These are phyloP conservation scores for Lolium perenne DNA, from an alignment of 176 grass and related monocot species.

Conservation along the genomic window DNA sequence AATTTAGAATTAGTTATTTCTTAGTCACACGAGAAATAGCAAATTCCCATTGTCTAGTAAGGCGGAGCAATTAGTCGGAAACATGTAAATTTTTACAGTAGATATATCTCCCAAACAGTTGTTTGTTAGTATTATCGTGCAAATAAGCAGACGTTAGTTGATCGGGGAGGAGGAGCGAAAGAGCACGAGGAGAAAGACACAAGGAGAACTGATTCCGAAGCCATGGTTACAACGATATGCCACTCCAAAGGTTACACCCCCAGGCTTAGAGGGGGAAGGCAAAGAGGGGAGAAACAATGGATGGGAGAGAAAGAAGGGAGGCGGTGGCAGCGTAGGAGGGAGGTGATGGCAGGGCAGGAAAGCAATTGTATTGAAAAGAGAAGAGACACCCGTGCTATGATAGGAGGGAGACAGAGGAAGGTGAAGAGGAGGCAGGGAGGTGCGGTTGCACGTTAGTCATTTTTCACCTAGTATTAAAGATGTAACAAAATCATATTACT, in stretches of 20 bases:
- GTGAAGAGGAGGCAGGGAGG: neutral
- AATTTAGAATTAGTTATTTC: neutral
- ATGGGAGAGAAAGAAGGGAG: neutral
- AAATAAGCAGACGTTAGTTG: neutral
- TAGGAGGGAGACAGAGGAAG: neutral
- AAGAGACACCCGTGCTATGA: neutral
- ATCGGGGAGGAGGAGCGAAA: neutral
- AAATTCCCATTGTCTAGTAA: neutral
- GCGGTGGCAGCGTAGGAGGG: neutral
- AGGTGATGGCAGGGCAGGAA: neutral
- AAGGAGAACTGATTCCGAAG: neutral
- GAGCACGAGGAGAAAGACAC: neutral
- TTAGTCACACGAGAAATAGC: neutral
- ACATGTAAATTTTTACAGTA: neutral
- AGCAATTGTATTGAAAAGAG: neutral
- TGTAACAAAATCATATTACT: neutral
- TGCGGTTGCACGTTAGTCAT: neutral
- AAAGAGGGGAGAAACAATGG: neutral
- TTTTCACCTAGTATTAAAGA: neutral
- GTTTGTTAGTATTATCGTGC: neutral
- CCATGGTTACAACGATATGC: neutral
- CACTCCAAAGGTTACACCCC: neutral
- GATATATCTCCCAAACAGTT: neutral
- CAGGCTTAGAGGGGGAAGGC: neutral
- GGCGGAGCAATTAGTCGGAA: neutral